Base-by-base conservation (phyloP, 1,284 basidiomycete genomes). In the Leccinum fuscescens region DNA sequence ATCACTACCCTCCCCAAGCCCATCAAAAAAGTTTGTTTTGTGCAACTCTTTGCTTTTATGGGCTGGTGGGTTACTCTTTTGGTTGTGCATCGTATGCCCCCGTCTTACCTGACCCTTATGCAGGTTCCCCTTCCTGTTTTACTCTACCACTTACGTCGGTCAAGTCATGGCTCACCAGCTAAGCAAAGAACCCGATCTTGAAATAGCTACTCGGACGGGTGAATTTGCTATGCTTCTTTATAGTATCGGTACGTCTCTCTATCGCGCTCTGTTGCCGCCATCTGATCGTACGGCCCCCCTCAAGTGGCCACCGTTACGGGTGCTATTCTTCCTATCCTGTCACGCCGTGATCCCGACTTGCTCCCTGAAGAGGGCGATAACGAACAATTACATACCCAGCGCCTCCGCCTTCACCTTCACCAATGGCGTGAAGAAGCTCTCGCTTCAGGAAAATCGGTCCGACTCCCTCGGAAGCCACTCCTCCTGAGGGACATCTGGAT, bases 71-170 rank as follows among this genome's bases (percentile, higher is more conserved):
- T 78, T 60, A n/a, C 48, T 42, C 53, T 46, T 39, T 14, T 46
- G 15, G 14, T 50, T 63, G 4, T 55, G 39, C 17, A 20, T 55
- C 60, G 3, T 57, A 29, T 49, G 17, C 39, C 35, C 49, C 35
- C 44, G 4, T 33, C 22, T 58, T 44, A 61, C 29, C 54, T 50
- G 63, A 55, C 15, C 9, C 48, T 12, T n/a, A 15, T 7, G 17
- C 35, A 89, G 92, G 93, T 97, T 96, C 72, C 94, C 94, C 0
- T 96, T 96, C 78, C 79, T 98, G 37, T 97, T 97, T 77, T 97
- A 96, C 72, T 86, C 93, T 15, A 97, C 95, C 1, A 95, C 93
- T 1, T 98, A 95, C 70, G 84, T 97, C 61, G 90, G 92, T 6
- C 93, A 96, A 75, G 82, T 96, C 24, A 93, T 96, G 92, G 92